Evolutionary conservation across 345 rosid species (phyloP), one percentile per base, ranked within the genome.

Genomic region (Mangifera indica): DNA sequence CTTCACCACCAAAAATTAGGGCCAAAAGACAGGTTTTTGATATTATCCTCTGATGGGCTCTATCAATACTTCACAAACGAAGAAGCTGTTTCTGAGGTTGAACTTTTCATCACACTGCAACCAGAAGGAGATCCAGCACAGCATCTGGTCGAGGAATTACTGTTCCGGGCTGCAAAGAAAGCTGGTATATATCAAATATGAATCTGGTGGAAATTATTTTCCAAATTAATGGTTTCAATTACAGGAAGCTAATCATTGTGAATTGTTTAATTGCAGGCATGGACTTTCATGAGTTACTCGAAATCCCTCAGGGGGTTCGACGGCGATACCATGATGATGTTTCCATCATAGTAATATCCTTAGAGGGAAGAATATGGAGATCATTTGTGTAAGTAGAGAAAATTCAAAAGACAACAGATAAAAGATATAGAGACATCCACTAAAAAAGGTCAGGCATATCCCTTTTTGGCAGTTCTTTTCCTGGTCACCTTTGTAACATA

Each of bases 51-150:
- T 0, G 99, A 95, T 48, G 99, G 99, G 29, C 89, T 95, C 29
- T 92, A 88, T 51, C 91, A 95, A 56, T 91, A 92, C 81, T 84
- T 95, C 70, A 87, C 96, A 2, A 92, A 88, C 14, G 87, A 92
- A 77, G 94, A 95, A 83, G 98, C 88, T 62, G 82, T 91, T 17
- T 74, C 83, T 8, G 91, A 88, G 71, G 92, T 92, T 0, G 93
- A 88, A 24, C 84, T 84, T 15, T 95, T 95, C 86, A 85, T 89
- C 12, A 64, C 90, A 29, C 81, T 88, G 11, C 87, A 85, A 63
- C 98, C 99, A 0, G 96, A 91, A 75, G 97, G 97, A 10, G 99
- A 95, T 81, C 99, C 99, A 2, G 98, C 99, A 0, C 96, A 92
- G 67, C 97, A 95, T 80, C 92, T 95, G 5, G 79, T 95, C 1